These are phyloP conservation scores for Apiosordaria backusii DNA, from an alignment of 495 filamentous ascomycete species.

Conservation along the genomic window DNA sequence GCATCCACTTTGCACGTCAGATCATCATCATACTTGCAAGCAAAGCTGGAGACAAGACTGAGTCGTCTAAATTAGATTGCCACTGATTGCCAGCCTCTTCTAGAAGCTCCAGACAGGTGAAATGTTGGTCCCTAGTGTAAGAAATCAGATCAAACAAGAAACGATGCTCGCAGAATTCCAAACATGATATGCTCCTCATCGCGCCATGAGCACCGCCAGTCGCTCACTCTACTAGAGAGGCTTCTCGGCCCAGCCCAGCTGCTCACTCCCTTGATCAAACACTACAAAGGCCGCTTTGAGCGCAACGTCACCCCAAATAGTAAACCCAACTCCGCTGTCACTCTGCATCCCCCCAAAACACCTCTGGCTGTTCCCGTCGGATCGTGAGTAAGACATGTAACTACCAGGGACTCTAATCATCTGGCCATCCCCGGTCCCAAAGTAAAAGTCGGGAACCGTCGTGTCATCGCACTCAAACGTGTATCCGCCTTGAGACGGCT, in stretches of 20 bases:
- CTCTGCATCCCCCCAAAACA: slow-evolving; percentile 66
- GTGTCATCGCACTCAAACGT: slow-evolving; percentile 60
- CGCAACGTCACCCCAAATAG: slow-evolving; percentile 74
- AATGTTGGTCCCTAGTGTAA: background rate
- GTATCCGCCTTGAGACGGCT: slow-evolving; percentile 56
- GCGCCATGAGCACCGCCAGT: background rate
- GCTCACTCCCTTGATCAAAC: slow-evolving; percentile 46
- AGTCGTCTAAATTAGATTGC: too few relatives aligned
- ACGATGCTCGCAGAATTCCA: background rate
- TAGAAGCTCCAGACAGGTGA: too few relatives aligned
- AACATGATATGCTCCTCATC: background rate
- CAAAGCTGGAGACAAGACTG: too few relatives aligned
- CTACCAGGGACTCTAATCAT: slow-evolving; percentile 52
- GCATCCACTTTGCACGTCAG: background rate
- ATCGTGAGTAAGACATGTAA: slow-evolving; percentile 53
- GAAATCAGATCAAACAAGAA: background rate
- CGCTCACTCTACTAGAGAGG: background rate
- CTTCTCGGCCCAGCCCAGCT: slow-evolving; percentile 55
- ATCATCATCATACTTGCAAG: background rate
- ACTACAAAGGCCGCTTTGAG: slow-evolving; percentile 77
- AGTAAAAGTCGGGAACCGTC: slow-evolving; percentile 58
- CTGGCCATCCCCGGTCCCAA: slow-evolving; percentile 48
- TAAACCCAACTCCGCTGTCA: slow-evolving; percentile 59
- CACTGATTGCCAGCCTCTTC: too few relatives aligned
- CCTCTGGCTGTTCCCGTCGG: slow-evolving; percentile 28